A percentile compares a stretch with the other conserved stretches of the same genome.
These are phyloP conservation scores for Pestalotiopsis sp. DNA, from an alignment of 2,329 filamentous ascomycete species.

Conservation along the genomic window DNA sequence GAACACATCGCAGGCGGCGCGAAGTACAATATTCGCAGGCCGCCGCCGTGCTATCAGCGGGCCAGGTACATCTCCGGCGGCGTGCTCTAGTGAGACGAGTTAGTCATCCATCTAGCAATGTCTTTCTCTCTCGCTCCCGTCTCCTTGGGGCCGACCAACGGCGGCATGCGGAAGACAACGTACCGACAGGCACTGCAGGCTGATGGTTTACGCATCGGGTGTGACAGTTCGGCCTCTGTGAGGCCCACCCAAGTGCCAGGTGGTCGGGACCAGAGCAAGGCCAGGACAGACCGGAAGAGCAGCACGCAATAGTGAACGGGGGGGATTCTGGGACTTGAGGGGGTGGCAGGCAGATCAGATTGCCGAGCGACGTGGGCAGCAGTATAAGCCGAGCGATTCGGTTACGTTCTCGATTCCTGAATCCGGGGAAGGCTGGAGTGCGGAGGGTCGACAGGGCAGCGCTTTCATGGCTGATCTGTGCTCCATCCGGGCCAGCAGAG, in stretches of 20 bases:
- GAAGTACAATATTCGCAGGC: slow-evolving; percentile 14
- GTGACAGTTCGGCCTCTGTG: not conserved
- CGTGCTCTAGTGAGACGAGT: slow-evolving; percentile 4
- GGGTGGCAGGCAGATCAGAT: not conserved
- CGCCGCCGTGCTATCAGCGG: not conserved
- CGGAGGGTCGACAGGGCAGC: not conserved
- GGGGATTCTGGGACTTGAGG: not conserved
- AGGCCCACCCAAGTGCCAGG: slow-evolving; percentile 3
- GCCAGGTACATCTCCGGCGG: slow-evolving; percentile 11
- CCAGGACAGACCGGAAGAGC: not conserved
- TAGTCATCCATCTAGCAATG: not conserved
- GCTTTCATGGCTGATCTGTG: not conserved
- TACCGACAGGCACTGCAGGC: slow-evolving; percentile 14
- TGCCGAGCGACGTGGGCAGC: not conserved
- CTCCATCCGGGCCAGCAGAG: not conserved
- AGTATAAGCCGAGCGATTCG: not conserved
- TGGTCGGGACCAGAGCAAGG: not conserved
- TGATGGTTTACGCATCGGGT: slow-evolving; percentile 13
- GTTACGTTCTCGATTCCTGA: not conserved
- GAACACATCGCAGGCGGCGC: slow-evolving; percentile 10
- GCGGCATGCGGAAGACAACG: not conserved
- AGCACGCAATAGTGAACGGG: not conserved
- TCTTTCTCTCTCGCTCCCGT: not conserved
- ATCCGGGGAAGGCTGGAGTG: slow-evolving; percentile 3
- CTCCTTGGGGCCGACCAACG: not conserved